Conservation (phyloP, 2,329 filamentous ascomycete genomes). For the Lachnellula arida region DNA sequence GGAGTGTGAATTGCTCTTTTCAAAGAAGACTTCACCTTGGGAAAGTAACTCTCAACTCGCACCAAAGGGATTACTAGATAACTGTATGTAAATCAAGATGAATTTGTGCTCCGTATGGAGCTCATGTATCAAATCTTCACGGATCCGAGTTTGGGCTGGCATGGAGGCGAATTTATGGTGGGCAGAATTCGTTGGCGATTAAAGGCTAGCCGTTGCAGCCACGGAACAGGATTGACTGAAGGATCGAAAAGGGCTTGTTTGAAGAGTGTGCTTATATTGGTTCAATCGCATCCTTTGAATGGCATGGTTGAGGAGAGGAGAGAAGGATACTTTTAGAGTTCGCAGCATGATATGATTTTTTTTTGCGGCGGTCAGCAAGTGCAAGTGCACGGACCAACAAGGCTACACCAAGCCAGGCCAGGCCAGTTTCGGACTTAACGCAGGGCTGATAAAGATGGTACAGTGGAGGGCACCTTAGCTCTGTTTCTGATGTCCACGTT, state of each 20-base stretch:
- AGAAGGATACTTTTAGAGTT: not conserved
- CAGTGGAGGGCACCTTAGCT: not conserved
- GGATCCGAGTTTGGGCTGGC: conserved; percentile 13
- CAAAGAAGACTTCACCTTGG: not conserved
- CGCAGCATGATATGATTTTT: not conserved
- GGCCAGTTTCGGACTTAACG: not conserved
- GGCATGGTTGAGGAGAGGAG: too few relatives aligned
- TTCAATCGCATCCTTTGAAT: too few relatives aligned
- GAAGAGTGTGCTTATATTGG: too few relatives aligned
- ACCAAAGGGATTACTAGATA: conserved; percentile 3
- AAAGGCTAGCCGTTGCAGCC: not conserved
- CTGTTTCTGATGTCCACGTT: too few relatives aligned
- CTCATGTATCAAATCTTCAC: conserved; percentile 17
- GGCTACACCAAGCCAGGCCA: not conserved
- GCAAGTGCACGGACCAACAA: not conserved
- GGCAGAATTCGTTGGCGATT: not conserved
- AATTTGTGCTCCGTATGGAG: conserved; percentile 23
- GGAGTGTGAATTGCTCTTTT: not conserved
- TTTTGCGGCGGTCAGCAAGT: not conserved
- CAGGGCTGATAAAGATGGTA: not conserved
- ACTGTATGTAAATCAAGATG: conserved; percentile 25
- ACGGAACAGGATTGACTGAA: not conserved
- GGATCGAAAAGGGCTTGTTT: too few relatives aligned
- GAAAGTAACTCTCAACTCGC: conserved; percentile 5
- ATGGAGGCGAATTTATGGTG: conserved; percentile 15